Base-by-base conservation (phyloP, 2,329 filamentous ascomycete genomes). In the Hypocreales sp. region DNA sequence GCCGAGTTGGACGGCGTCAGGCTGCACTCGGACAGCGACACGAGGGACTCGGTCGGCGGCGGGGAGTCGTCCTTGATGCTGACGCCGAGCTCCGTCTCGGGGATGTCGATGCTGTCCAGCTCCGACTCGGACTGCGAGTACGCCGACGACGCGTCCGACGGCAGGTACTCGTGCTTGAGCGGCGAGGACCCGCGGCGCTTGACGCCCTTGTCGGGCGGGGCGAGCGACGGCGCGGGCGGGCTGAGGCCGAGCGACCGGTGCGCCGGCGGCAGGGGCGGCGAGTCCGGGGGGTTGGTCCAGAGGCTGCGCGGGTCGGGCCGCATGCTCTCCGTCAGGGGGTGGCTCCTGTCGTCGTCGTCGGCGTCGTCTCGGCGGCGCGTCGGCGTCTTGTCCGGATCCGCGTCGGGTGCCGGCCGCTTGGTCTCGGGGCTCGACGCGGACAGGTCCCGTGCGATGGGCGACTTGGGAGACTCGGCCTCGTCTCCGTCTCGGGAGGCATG, bases 131-230 rank as follows among this genome's bases (percentile, higher is more conserved):
- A 51, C 13, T 47, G 56, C 10, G 64, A 67, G 22, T 60, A 71
- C 22, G 71, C 57, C 1, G 70, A 74, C 0, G 67, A 72, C 25
- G 61, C 52, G 27, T 75, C 70, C 1, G 90, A 95, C 10, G 87
- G 87, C 35, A 86, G 77, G 42, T 94, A 98, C 54, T 98, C 87
- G 46, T 95, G 87, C 56, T 98, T 98, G 26, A 98, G 61, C 1
- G 90, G 90, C 2, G 90, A 98, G 0, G 90, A 95, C 2, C 74
- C 79, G 12, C 84, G 72, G 24, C 86, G 72, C 44, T 77, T 69
- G 14, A 70, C 37, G 49, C 40, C 50, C 41, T 46, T 54, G 46
- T 40, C 50, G 40, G 26, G 15, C 35, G 26, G 38, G 8, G 30
- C 38, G 32, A 32, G 38, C 28, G 36, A 35, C 36, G 31, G 40